Evolutionary conservation across 768 basidiomycete genomes (phyloP), one percentile per base, ranked within the genome.

Genomic region (Lactifluus rugatus): DNA sequence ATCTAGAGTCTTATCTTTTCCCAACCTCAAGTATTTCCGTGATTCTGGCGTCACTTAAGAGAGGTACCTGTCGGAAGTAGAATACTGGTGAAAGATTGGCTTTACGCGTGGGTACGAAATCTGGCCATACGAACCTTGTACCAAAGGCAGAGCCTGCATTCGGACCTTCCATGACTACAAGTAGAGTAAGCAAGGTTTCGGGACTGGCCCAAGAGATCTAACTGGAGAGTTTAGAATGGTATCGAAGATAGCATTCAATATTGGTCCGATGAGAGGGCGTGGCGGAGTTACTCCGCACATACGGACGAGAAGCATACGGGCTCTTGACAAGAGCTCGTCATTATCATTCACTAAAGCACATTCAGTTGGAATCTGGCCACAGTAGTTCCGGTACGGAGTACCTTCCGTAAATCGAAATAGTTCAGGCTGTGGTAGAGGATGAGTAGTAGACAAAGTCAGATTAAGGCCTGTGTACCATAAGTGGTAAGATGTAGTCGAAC

Each of bases 271-370:
- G 54, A 90, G 76, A 7, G 80, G 72, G 11, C 79, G 73, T 0
- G 90, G 89, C 16, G 88, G 89, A 6, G 83, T 85, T 32, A 95
- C 84, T 2, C 88, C 89, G 56, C 91, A 92, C 81, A 93, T 87
- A 52, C 86, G 81, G 41, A 89, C 85, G 42, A 94, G 76, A 5
- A 94, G 76, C 19, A 80, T 73, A 53, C 81, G 82, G 0, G 89
- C 83, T 19, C 82, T 78, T 14, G 75, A 73, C 10, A 79, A 77
- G 17, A 90, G 78, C 46, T 89, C 87, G 64, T 83, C 79, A 64
- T 87, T 85, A 69, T 89, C 85, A 62, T 84, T 83, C 42, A 87
- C 85, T 85, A 50, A 37, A 51, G 10, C 25, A 49, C 57, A 36
- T 32, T 60, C n/a, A 41, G 10, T 36, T 34, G 19, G 19, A 52